Base-by-base conservation (phyloP, 2,329 filamentous ascomycete species). In the Verticillium isaacii region DNA sequence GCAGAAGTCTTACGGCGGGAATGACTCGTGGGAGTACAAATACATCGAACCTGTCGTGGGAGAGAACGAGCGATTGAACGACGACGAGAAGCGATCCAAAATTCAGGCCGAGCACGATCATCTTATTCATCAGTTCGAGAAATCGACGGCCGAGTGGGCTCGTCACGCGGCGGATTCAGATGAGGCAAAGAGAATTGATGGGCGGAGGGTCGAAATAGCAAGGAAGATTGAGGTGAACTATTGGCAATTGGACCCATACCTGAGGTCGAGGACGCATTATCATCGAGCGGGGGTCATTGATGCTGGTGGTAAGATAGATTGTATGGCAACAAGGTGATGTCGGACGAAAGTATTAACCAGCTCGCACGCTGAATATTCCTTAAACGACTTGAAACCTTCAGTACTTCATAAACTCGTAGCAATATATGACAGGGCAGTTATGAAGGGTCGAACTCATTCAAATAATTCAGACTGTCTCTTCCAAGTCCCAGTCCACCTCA, bases 241-340 rank as follows among this genome's bases (percentile, higher is more conserved):
- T 74, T 92, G 89, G 89, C 78, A 83, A 64, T 72, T 91, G 61
- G 89, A 92, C 73, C 87, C 87, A 2, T 89, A 87, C 69, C 71
- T 91, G 19, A 78, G 89, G 37, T 86, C 87, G 25, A 45, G 57
- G 36, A 58, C 57, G 5, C 39, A 41, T 12, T 58, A 58, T 45
- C 57, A 58, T 14, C 37, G 57, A 32, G 37, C 25, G 23, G 57
- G 57, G 17, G 39, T 58, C 5, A 41, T 58, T 3, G 37, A 41
- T 32, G 39, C 9, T 15, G 23, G 25, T 1, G 57, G 57, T 9
- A 32, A n/a, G 17, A 32, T 58, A 32, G 57, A 58, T 19, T 50
- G 32, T 25, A 58, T 34, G 36, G 57, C 37, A 17, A 17, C 39
- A 52, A 57, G 55, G 32, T 57, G 32, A 37, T 57, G 32, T 25